Percentiles rank a stretch among this genome's conserved stretches.
Conservation (phyloP, 2,329 filamentous ascomycete species). For the Aspergillus ochraceoroseus region DNA sequence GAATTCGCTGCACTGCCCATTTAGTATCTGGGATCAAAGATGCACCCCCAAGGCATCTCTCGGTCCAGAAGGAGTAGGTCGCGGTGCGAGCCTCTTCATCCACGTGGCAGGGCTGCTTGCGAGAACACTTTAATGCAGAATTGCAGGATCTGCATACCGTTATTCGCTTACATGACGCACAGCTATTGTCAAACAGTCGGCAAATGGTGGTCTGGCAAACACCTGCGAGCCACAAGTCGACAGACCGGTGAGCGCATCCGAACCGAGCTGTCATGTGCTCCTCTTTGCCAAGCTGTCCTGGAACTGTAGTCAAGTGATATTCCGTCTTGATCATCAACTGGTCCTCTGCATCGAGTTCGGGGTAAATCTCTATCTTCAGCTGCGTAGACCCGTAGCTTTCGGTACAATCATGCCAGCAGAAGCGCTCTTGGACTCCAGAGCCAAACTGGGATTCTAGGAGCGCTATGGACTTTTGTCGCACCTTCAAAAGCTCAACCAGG, state of each 20-base stretch:
- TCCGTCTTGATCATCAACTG: slow-evolving; percentile 36
- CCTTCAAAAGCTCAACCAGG: slow-evolving; percentile 31
- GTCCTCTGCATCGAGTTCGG: slow-evolving; percentile 32
- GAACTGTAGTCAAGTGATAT: slow-evolving; percentile 34
- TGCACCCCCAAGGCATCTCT: slow-evolving; percentile 32
- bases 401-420: slow-evolving; percentile 38
- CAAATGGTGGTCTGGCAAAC: slow-evolving; percentile 38
- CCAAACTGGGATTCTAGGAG: slow-evolving; percentile 29
- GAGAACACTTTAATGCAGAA: slow-evolving; percentile 33
- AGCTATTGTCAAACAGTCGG: slow-evolving; percentile 32
- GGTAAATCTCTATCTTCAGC: slow-evolving; percentile 34
- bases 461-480: slow-evolving; percentile 27
- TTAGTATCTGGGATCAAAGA: slow-evolving; percentile 26
- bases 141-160: slow-evolving; percentile 36
- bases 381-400: slow-evolving; percentile 35
- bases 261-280: slow-evolving; percentile 39
- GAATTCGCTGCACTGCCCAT: slow-evolving; percentile 37
- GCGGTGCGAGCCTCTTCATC: slow-evolving; percentile 24
- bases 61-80: slow-evolving; percentile 37
- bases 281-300: slow-evolving; percentile 37
- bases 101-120: slow-evolving; percentile 30
- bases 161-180: slow-evolving; percentile 35
- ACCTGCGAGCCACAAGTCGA: slow-evolving; percentile 40
- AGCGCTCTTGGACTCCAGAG: slow-evolving; percentile 28
- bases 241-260: slow-evolving; percentile 38